Base-by-base conservation (phyloP, 345 rosid genomes). In the Toxicodendron radicans region DNA sequence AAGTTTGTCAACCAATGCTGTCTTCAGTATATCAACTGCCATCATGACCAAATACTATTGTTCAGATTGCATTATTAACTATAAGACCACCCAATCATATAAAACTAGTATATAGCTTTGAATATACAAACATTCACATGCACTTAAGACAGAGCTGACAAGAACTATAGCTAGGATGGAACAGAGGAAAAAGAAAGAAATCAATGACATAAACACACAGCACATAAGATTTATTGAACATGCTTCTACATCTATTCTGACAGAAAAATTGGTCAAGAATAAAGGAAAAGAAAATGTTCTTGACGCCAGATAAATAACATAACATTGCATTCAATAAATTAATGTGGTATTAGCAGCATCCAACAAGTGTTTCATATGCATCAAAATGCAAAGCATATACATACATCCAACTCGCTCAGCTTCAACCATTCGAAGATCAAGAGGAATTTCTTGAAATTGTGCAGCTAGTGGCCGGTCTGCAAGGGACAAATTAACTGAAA, bases 391-490 rank as follows among this genome's bases (percentile, higher is more conserved):
- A 21, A 56, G 62, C 2, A 59, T 33, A 78, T 67, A 77, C 98
- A 75, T 86, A 93, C 99, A 93, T 87, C 97, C 99, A 68, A 96
- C 85, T 73, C 92, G 90, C 82, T 90, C 99, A 33, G 98, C 99
- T 78, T 95, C 98, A 68, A 87, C 82, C 97, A 92, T 93, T 24
- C 93, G 90, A 70, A 93, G 95, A 88, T 96, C 99, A 75, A 91
- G 84, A 70, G 97, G 97, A 78, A 93, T 87, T 89, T 92, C 99
- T 82, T 91, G 97, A 78, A 96, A 96, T 60, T 93, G 98, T 45
- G 97, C 97, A 63, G 97, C 98, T 62, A 96, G 89, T 7, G 84
- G 97, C 60, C 78, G 81, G 78, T 91, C 98, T n/a, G 93, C 97
- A 82, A 93, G 91, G 10, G 92, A 79, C 81, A 96, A 83, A 79